These are phyloP conservation scores for Aspergillus sp. DNA, from an alignment of 2,329 filamentous ascomycete genomes.

Conservation along the genomic window DNA sequence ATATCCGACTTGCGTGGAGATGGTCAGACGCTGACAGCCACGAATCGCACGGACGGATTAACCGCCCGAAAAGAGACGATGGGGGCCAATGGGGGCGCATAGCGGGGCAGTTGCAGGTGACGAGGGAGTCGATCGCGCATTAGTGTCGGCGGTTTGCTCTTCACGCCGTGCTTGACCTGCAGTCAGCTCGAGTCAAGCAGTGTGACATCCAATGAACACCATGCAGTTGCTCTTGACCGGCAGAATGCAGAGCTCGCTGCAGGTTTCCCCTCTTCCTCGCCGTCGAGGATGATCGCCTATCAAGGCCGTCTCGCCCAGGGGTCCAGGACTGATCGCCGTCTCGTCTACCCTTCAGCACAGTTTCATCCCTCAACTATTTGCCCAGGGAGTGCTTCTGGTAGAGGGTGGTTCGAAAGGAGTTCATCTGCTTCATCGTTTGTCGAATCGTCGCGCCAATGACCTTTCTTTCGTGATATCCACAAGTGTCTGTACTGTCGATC, in stretches of 20 bases:
- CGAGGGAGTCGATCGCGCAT: constrained; percentile 10
- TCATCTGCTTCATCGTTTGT: background rate
- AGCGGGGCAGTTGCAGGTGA: constrained; percentile 11
- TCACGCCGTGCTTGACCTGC: background rate
- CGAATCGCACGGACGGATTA: background rate
- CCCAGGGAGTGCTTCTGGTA: background rate
- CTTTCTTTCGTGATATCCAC: background rate
- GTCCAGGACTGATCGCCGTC: constrained; percentile 7
- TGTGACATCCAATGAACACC: constrained; percentile 11
- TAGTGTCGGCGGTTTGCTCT: constrained; percentile 6
- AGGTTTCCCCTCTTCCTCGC: constrained; percentile 6
- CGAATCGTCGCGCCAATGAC: background rate
- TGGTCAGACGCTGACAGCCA: background rate
- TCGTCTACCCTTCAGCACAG: background rate
- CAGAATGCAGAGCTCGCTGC: constrained; percentile 6
- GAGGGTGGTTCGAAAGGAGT: background rate
- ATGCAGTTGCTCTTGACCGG: constrained; percentile 2
- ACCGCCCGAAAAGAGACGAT: background rate
- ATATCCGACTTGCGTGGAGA: background rate
- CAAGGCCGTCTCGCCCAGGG: background rate
- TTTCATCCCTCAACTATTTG: background rate
- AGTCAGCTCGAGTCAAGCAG: background rate
- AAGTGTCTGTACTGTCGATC: background rate
- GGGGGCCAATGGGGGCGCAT: constrained; percentile 10
- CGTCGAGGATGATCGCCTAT: constrained; percentile 4